phyloP scores from a whole-genome alignment of 768 basidiomycete species.

The Mycena polygramma region DNA sequence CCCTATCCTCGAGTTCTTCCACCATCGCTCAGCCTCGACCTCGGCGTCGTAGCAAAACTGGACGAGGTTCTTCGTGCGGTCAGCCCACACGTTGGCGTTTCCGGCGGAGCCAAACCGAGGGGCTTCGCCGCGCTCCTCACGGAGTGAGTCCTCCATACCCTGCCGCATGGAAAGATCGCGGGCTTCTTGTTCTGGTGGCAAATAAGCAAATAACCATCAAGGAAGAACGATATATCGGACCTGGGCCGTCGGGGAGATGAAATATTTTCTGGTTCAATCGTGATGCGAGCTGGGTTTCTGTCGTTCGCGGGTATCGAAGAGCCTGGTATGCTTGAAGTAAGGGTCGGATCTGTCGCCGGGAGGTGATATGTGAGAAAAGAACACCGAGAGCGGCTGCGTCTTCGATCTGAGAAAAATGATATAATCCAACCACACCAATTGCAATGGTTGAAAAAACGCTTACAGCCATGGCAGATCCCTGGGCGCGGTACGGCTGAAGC shows the following conservation, averaged over 20 bases:
- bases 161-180: conserved; percentile 65
- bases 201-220: not conserved
- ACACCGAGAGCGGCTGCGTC: conserved; percentile 64
- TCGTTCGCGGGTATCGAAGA: conserved; percentile 66
- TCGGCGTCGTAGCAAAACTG: conserved; percentile 73
- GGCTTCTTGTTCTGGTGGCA: conserved; percentile 51
- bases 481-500: conserved; percentile 64
- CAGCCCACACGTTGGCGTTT: conserved; percentile 68
- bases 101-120: conserved; percentile 39
- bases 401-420: conserved; percentile 49
- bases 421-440: not conserved
- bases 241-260: conserved; percentile 71
- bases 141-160: conserved; percentile 60
- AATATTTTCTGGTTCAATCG: conserved; percentile 67
- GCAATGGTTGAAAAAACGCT: conserved; percentile 13
- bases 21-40: conserved; percentile 65
- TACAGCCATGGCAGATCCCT: conserved; percentile 69
- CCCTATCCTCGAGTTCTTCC: conserved; percentile 30
- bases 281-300: conserved; percentile 62
- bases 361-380: conserved; percentile 64
- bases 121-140: conserved; percentile 39
- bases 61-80: conserved; percentile 58
- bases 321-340: conserved; percentile 67
- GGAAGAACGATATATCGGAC: conserved; percentile 18
- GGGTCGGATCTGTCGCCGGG: conserved; percentile 55